Conservation (phyloP, 202 grass and related monocot genomes). For the Setaria viridis region DNA sequence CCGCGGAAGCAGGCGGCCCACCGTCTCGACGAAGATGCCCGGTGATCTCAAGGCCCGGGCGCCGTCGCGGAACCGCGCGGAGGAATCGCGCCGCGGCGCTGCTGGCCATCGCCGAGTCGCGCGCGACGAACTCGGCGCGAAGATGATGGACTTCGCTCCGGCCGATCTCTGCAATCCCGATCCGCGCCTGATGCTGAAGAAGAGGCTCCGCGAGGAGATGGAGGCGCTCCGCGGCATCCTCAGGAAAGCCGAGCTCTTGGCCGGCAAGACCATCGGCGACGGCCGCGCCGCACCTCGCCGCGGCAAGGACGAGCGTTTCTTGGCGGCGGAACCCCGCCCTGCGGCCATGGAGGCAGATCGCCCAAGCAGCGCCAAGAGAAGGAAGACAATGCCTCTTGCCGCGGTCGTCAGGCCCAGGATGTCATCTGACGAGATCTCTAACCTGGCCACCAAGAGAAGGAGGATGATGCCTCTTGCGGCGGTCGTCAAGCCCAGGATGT, state of each 20-base stretch:
- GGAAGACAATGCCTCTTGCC: background rate
- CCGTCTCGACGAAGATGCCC: background rate
- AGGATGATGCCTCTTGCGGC: background rate
- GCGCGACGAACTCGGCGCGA: no score
- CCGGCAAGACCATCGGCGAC: background rate
- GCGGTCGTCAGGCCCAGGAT: background rate
- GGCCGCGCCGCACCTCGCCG: background rate
- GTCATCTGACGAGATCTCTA: no score
- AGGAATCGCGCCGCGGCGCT: background rate
- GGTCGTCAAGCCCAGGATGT: background rate
- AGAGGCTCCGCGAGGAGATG: constrained; percentile 41
- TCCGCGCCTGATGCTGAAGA: background rate
- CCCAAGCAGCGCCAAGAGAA: background rate
- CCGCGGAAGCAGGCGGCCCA: background rate
- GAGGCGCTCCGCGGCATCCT: constrained; percentile 19
- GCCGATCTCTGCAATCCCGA: background rate
- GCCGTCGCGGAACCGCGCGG: background rate
- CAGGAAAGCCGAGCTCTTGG: constrained; percentile 2
- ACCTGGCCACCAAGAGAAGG: background rate
- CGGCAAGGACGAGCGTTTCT: background rate
- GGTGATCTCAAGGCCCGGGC: background rate
- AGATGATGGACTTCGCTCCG: background rate
- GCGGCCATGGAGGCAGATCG: background rate
- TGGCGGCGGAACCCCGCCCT: background rate
- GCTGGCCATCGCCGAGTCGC: background rate